A percentile compares a stretch with the other conserved stretches of the same genome.
phyloP scores from a whole-genome alignment of 2,329 filamentous ascomycete genomes.

The Thielaviopsis musarum region DNA sequence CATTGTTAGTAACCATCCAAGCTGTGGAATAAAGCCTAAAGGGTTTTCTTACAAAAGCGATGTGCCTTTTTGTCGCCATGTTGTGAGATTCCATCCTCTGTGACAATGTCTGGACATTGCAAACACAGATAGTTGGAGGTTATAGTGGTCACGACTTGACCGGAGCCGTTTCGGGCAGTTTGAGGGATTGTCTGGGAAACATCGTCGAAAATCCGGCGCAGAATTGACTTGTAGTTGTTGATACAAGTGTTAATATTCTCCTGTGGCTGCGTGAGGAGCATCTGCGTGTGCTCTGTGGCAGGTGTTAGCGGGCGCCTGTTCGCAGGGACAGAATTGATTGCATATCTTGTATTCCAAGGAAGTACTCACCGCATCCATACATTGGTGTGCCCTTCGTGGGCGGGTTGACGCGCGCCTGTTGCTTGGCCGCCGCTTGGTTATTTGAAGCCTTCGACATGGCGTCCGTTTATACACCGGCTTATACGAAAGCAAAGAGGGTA shows the following conservation, averaged over 20 bases:
- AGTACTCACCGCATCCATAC: constrained; percentile 44
- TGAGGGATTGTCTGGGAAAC: constrained; percentile 43
- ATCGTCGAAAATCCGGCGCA: constrained; percentile 53
- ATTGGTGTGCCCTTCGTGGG: constrained; percentile 41
- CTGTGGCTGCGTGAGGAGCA: constrained; percentile 43
- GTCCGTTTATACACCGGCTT: background rate
- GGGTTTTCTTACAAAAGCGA: constrained; percentile 45
- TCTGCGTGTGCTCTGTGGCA: constrained; percentile 50
- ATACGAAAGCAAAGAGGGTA: background rate
- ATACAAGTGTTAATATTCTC: constrained; percentile 52
- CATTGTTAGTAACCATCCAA: constrained; percentile 16
- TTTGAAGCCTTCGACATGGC: constrained; percentile 5
- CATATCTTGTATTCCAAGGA: background rate
- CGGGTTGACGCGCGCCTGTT: constrained; percentile 29
- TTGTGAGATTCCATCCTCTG: constrained; percentile 45
- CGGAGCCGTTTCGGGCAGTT: constrained; percentile 42
- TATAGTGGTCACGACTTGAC: constrained; percentile 40
- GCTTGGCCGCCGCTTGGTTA: constrained; percentile 7
- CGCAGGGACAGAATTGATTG: background rate
- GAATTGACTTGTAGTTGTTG: constrained; percentile 53
- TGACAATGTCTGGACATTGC: constrained; percentile 54
- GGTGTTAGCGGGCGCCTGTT: constrained; percentile 17
- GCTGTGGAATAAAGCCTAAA: background rate
- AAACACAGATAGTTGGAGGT: constrained; percentile 56
- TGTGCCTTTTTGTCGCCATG: constrained; percentile 56